Conservation (phyloP, 768 basidiomycete genomes). For the Calocybe indica region DNA sequence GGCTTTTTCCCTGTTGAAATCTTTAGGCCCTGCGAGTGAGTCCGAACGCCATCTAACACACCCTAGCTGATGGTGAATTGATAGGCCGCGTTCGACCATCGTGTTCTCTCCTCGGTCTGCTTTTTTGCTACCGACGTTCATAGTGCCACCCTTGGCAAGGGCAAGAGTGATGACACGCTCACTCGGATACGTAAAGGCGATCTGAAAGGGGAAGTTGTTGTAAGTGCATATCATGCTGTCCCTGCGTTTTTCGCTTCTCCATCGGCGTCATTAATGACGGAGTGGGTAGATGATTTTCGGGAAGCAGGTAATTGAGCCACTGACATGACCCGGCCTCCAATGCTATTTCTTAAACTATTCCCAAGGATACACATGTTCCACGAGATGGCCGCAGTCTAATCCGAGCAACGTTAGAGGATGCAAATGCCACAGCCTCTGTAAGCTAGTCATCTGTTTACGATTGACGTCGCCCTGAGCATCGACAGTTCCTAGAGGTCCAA, state of each 20-base stretch:
- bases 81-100: constrained; percentile 83
- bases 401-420: constrained; percentile 77
- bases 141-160: constrained; percentile 77
- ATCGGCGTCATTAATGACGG: background rate
- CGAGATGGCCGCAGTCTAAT: constrained; percentile 83
- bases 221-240: constrained; percentile 26
- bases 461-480: background rate
- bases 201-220: constrained; percentile 82
- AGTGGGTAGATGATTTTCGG: constrained; percentile 83
- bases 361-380: constrained; percentile 88
- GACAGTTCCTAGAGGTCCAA: constrained; percentile 89
- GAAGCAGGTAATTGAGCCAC: constrained; percentile 56
- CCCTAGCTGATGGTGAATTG: background rate
- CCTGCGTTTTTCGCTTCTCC: background rate
- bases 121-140: constrained; percentile 97
- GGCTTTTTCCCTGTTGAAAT: no score
- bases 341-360: background rate
- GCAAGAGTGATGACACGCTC: constrained; percentile 80
- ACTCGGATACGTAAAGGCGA: constrained; percentile 68
- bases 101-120: constrained; percentile 81
- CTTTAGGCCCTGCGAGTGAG: constrained; percentile 35
- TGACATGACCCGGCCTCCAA: background rate
- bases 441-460: constrained; percentile 18
- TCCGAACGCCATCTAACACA: background rate
- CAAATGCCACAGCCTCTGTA: constrained; percentile 65